These are phyloP conservation scores for Penicillium turbatum DNA, from an alignment of 495 filamentous ascomycete species.

Conservation along the genomic window DNA sequence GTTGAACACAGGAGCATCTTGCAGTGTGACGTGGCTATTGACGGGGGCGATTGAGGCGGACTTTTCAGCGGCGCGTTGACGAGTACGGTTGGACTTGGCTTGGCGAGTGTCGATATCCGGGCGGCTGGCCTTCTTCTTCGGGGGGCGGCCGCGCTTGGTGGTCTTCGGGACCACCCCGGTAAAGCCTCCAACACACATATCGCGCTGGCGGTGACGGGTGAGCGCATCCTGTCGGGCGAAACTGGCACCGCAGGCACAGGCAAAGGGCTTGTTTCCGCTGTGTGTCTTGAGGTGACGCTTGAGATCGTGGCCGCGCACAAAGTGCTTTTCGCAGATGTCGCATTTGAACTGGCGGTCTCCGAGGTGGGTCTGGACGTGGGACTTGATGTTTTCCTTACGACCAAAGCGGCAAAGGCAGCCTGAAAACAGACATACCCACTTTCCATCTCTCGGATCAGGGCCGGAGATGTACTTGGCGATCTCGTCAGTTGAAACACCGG, in stretches of 20 bases:
- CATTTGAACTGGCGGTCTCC: constrained; percentile 92
- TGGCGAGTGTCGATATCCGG: constrained; percentile 63
- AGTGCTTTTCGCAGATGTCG: constrained; percentile 83
- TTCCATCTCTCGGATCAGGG: constrained; percentile 63
- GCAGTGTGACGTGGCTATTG: constrained; percentile 4
- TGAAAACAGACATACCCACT: constrained; percentile 81
- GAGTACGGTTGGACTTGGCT: constrained; percentile 55
- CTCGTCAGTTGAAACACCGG: constrained; percentile 81
- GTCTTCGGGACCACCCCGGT: constrained; percentile 72
- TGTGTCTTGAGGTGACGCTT: constrained; percentile 97
- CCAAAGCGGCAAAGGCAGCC: constrained; percentile 82
- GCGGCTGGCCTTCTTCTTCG: constrained; percentile 59
- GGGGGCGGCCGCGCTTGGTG: constrained; percentile 59
- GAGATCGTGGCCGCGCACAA: constrained; percentile 93
- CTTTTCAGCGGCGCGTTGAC: constrained; percentile 44
- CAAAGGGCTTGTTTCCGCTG: constrained; percentile 86
- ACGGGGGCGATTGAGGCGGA: constrained; percentile 30
- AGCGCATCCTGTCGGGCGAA: constrained; percentile 94
- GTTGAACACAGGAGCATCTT: constrained; percentile 37
- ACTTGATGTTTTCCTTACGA: constrained; percentile 95
- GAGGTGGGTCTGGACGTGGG: constrained; percentile 94
- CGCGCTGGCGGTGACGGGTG: constrained; percentile 87
- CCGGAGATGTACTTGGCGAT: constrained; percentile 81
- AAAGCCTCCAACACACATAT: constrained; percentile 90
- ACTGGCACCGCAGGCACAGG: constrained; percentile 82